These are phyloP conservation scores for Inga oerstediana DNA, from an alignment of 306 rosid genomes.

Conservation along the genomic window DNA sequence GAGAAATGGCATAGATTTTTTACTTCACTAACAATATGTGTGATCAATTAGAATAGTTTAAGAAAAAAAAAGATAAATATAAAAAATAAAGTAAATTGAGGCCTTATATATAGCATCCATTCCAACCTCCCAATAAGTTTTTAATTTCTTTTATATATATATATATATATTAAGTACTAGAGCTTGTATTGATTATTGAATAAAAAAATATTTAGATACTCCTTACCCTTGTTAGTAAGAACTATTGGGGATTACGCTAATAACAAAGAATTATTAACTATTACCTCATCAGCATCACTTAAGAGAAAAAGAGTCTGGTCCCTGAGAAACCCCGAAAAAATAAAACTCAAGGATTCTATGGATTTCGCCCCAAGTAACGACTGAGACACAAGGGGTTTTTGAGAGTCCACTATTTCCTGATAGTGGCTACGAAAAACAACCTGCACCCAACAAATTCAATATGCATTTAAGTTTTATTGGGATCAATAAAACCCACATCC, in stretches of 20 bases:
- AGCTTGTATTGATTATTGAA: too few relatives aligned
- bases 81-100: too few relatives aligned
- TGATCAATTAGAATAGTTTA: too few relatives aligned
- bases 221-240: too few relatives aligned
- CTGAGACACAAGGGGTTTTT: slow-evolving; percentile 1
- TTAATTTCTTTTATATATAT: too few relatives aligned
- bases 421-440: slow-evolving; percentile 7
- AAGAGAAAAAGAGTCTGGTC: not conserved
- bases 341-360: slow-evolving; percentile 22
- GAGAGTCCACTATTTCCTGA: slow-evolving; percentile 12
- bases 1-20: not conserved
- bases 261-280: not conserved
- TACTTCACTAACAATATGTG: too few relatives aligned
- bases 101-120: too few relatives aligned
- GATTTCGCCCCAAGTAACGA: not conserved
- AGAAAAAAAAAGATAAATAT: too few relatives aligned
- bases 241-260: too few relatives aligned
- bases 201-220: too few relatives aligned
- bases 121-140: too few relatives aligned
- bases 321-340: not conserved
- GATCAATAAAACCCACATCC: not conserved
- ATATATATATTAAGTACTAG: too few relatives aligned
- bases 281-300: slow-evolving; percentile 5
- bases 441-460: slow-evolving; percentile 27
- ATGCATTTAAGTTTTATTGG: not conserved